Conservation (phyloP, 805 yeast species). For the Grigorovia yakushimaensis region DNA sequence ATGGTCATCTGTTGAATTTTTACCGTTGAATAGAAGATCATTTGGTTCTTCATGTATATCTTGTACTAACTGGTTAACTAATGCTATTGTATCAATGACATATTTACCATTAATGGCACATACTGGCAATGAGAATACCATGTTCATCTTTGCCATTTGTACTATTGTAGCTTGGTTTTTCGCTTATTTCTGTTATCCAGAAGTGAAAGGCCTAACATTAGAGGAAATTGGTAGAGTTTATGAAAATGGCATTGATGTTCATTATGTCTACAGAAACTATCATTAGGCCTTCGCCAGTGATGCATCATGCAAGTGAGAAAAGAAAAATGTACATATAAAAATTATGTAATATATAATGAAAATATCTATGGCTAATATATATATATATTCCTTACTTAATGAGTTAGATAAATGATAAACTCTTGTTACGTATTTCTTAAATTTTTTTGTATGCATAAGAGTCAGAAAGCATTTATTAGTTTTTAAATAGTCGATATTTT, state of each 20-base stretch:
- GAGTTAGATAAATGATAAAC: no score
- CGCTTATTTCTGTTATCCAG: slow-evolving; percentile 34
- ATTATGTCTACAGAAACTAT: slow-evolving; percentile 27
- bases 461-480: no score
- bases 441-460: no score
- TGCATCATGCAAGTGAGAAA: no score
- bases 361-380: no score
- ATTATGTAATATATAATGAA: neutral
- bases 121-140: slow-evolving; percentile 27
- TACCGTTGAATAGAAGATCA: slow-evolving; percentile 34
- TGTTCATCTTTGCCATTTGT: slow-evolving; percentile 28
- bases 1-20: slow-evolving; percentile 37
- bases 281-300: no score
- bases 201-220: slow-evolving; percentile 35
- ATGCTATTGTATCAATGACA: slow-evolving; percentile 29
- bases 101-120: slow-evolving; percentile 28
- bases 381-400: neutral
- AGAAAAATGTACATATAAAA: no score
- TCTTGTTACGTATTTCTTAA: no score
- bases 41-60: slow-evolving; percentile 35
- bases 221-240: slow-evolving; percentile 35
- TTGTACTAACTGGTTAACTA: slow-evolving; percentile 35
- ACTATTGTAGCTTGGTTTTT: slow-evolving; percentile 33
- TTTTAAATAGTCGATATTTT: neutral
- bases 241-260: slow-evolving; percentile 32